Percentiles rank a stretch among this genome's conserved stretches.
phyloP scores from a whole-genome alignment of 1,139 yeast species.

The Candida sp. region DNA sequence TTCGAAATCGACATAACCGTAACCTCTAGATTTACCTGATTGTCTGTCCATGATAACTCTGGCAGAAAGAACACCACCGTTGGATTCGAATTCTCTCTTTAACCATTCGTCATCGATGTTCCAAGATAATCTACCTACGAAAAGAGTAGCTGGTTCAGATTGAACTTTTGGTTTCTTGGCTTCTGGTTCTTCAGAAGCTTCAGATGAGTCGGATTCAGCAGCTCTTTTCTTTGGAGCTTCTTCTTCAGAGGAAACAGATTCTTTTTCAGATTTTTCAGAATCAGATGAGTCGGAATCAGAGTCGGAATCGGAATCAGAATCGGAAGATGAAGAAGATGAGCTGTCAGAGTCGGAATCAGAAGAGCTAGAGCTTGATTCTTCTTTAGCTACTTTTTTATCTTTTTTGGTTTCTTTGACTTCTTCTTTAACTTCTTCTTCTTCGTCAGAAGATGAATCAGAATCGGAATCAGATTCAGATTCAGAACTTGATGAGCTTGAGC shows the following conservation, averaged over 20 bases:
- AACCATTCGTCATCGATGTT: slow-evolving; percentile 95
- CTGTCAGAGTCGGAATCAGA: slow-evolving; percentile 21
- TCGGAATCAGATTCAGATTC: slow-evolving; percentile 11
- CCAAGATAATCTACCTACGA: slow-evolving; percentile 98
- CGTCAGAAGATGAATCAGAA: slow-evolving; percentile 13
- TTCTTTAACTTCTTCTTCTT: slow-evolving; percentile 12
- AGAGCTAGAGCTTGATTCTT: slow-evolving; percentile 6
- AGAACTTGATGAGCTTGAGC: slow-evolving; percentile 21
- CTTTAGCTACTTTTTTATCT: slow-evolving; percentile 6
- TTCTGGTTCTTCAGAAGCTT: slow-evolving; percentile 33
- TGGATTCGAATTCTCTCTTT: slow-evolving; percentile 75
- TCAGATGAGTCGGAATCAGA: slow-evolving; percentile 17
- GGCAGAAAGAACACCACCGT: slow-evolving; percentile 82
- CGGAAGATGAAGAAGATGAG: slow-evolving; percentile 9
- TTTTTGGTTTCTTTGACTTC: slow-evolving; percentile 16
- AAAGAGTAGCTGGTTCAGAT: slow-evolving; percentile 78
- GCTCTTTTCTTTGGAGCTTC: slow-evolving; percentile 31
- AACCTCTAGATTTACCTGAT: slow-evolving; percentile 94
- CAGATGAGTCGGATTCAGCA: slow-evolving; percentile 25
- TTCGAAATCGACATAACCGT: slow-evolving; percentile 96
- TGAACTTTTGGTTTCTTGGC: slow-evolving; percentile 33
- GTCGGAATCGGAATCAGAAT: slow-evolving; percentile 14
- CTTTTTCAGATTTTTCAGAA: slow-evolving; percentile 20
- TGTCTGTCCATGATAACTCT: slow-evolving; percentile 94
- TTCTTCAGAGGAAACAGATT: slow-evolving; percentile 6